Conservation (phyloP, 1,139 yeast species). For the Diutina catenulata region DNA sequence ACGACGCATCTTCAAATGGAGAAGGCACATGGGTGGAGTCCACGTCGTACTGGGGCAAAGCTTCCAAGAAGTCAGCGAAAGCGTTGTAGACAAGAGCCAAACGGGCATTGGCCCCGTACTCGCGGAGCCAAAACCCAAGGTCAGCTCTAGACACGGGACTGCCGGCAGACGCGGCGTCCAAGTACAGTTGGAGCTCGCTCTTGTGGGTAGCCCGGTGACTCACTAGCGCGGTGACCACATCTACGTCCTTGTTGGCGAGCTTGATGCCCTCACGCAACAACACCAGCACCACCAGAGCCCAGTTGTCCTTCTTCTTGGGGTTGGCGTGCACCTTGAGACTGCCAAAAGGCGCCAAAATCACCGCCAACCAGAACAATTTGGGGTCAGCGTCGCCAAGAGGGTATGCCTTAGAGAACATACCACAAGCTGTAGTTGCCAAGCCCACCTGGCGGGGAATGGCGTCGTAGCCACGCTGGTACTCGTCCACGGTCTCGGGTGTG, state of each 20-base stretch:
- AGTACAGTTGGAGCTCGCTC: background rate
- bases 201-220: background rate
- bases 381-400: slow-evolving; percentile 12
- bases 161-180: slow-evolving; percentile 11
- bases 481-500: slow-evolving; percentile 7
- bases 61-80: background rate
- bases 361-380: slow-evolving; percentile 35
- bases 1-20: slow-evolving; percentile 13
- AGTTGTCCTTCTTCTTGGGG: slow-evolving; percentile 20
- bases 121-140: slow-evolving; percentile 48
- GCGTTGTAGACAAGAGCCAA: slow-evolving; percentile 16
- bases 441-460: slow-evolving; percentile 12
- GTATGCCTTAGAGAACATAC: slow-evolving; percentile 11
- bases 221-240: slow-evolving; percentile 14
- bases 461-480: slow-evolving; percentile 7
- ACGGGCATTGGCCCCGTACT: slow-evolving; percentile 34
- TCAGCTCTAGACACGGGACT: slow-evolving; percentile 35
- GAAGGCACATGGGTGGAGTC: background rate
- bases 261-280: slow-evolving; percentile 63
- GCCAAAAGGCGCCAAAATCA: slow-evolving; percentile 39
- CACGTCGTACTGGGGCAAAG: background rate
- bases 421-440: slow-evolving; percentile 14
- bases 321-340: slow-evolving; percentile 24
- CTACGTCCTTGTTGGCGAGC: slow-evolving; percentile 47
- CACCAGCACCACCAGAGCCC: slow-evolving; percentile 19